phyloP scores from a whole-genome alignment of 345 rosid species.

The Euphorbia pulcherrima region DNA sequence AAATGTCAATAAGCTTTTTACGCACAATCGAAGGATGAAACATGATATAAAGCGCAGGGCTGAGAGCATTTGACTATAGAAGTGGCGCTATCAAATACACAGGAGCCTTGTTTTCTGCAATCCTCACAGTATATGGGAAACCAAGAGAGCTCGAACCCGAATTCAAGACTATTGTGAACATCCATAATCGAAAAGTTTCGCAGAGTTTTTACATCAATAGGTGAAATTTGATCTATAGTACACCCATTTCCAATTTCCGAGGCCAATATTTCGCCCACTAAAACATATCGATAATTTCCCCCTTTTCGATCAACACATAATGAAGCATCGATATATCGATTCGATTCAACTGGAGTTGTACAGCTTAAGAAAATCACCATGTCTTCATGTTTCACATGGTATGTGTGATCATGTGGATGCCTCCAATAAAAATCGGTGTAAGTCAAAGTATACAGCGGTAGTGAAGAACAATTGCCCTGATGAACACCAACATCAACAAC shows the following conservation, averaged over 20 bases:
- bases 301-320: neutral
- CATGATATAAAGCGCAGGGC: neutral
- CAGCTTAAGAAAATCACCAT: neutral
- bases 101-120: slow-evolving; percentile 3
- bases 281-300: slow-evolving; percentile 6
- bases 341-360: neutral
- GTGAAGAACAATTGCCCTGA: slow-evolving; percentile 13
- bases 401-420: neutral
- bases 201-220: neutral
- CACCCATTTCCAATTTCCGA: neutral
- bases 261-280: neutral
- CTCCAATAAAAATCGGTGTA: neutral
- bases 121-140: neutral
- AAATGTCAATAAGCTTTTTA: neutral
- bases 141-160: slow-evolving; percentile 5
- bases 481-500: slow-evolving; percentile 9
- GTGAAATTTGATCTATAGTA: neutral
- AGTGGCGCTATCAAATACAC: neutral
- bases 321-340: neutral
- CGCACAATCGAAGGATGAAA: slow-evolving; percentile 4
- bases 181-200: neutral
- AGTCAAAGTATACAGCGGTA: neutral
- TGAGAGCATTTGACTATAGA: neutral
- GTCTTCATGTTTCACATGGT: neutral
- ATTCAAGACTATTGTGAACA: neutral